These are phyloP conservation scores for Staphylotrichum longicolle DNA, from an alignment of 495 filamentous ascomycete species.

Conservation along the genomic window DNA sequence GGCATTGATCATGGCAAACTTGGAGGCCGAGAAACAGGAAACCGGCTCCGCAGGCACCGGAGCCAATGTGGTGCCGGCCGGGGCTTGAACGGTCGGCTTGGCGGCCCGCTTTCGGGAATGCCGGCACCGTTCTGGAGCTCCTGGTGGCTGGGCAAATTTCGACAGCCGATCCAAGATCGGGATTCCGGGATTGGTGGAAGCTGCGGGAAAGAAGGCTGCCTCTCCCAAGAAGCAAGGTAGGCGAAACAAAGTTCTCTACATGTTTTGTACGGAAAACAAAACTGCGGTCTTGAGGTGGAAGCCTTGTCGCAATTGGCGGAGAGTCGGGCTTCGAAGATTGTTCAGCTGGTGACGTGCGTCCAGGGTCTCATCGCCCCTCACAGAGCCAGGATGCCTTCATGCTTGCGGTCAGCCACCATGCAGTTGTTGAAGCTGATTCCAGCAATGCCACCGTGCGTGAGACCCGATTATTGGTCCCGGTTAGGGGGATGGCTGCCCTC, in stretches of 20 bases:
- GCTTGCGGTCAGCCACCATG: conserved; percentile 3
- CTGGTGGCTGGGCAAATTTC: background rate
- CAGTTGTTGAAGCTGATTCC: background rate
- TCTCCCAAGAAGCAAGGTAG: too few species aligned
- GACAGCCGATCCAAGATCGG: background rate
- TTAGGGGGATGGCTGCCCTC: conserved; percentile 24
- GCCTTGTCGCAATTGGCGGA: too few species aligned
- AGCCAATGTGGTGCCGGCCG: background rate
- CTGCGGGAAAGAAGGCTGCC: too few species aligned
- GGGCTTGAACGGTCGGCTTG: conserved; percentile 15
- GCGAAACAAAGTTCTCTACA: too few species aligned
- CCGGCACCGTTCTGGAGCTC: conserved; percentile 8
- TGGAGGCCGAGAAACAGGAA: conserved; percentile 11
- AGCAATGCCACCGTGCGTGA: background rate
- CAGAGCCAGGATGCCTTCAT: background rate
- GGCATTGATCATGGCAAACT: background rate
- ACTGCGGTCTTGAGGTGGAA: too few species aligned
- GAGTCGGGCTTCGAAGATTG: background rate
- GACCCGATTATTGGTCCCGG: background rate
- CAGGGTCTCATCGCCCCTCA: background rate
- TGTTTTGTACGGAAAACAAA: too few species aligned
- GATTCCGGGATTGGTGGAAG: background rate
- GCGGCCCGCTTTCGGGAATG: conserved; percentile 18
- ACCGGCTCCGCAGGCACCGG: conserved; percentile 6
- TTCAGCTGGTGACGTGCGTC: conserved; percentile 15